phyloP scores from a whole-genome alignment of 768 basidiomycete species.

The Leccinum longicurvipes region DNA sequence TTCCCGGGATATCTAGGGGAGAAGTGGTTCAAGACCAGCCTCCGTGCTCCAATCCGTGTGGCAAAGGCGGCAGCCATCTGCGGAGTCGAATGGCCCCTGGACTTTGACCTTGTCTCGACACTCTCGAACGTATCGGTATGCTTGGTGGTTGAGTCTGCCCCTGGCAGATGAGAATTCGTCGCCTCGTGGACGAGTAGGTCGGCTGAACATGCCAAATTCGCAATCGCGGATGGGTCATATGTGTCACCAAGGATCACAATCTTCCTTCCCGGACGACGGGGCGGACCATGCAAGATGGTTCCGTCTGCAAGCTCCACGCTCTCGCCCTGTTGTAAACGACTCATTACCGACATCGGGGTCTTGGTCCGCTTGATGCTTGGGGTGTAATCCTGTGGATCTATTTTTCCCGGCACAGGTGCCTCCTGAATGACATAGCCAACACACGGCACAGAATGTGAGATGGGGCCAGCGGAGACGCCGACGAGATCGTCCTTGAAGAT shows the following conservation, averaged over 20 bases:
- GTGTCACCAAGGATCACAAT: constrained; percentile 85
- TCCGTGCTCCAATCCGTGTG: constrained; percentile 54
- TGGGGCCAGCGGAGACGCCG: constrained; percentile 73
- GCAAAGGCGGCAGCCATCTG: constrained; percentile 88
- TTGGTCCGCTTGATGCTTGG: constrained; percentile 68
- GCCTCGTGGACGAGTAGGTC: constrained; percentile 86
- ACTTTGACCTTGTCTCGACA: constrained; percentile 62
- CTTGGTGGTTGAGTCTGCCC: constrained; percentile 58
- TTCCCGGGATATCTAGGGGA: constrained; percentile 76
- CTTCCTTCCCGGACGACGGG: constrained; percentile 65
- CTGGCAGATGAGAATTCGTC: constrained; percentile 80
- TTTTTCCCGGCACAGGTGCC: constrained; percentile 70
- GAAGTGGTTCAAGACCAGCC: constrained; percentile 80
- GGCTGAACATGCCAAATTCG: constrained; percentile 55
- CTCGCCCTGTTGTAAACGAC: constrained; percentile 62
- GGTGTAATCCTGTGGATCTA: constrained; percentile 64
- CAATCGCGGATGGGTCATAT: constrained; percentile 69
- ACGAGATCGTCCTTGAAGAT: constrained; percentile 56
- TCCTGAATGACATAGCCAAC: constrained; percentile 76
- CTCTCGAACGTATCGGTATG: constrained; percentile 55
- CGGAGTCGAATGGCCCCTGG: constrained; percentile 87
- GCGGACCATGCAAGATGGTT: constrained; percentile 65
- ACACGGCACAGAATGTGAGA: constrained; percentile 76
- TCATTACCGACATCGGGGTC: constrained; percentile 65
- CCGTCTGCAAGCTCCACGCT: constrained; percentile 66